Percentiles rank a stretch among this genome's conserved stretches.
These are phyloP conservation scores for Sinapis alba DNA, from an alignment of 441 rosid species.

Conservation along the genomic window DNA sequence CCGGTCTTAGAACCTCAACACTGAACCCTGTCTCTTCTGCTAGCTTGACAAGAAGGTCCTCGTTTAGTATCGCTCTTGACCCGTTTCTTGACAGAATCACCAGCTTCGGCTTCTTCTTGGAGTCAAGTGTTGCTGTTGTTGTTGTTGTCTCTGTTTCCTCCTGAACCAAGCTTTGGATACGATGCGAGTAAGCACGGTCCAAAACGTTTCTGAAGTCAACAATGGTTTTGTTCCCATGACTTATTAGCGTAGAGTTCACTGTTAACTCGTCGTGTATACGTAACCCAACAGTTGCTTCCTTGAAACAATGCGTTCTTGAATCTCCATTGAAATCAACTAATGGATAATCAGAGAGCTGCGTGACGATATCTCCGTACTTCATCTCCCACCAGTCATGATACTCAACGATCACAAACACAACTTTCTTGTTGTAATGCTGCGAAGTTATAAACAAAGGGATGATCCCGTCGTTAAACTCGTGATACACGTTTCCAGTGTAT, in stretches of 20 bases:
- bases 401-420: slow-evolving; percentile 84
- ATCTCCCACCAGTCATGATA: slow-evolving; percentile 91
- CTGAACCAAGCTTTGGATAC: slow-evolving; percentile 55
- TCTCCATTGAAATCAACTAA: slow-evolving; percentile 66
- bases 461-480: slow-evolving; percentile 93
- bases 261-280: slow-evolving; percentile 85
- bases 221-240: slow-evolving; percentile 45
- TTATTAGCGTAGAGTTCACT: slow-evolving; percentile 52
- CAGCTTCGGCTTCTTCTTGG: slow-evolving; percentile 56
- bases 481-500: slow-evolving; percentile 89
- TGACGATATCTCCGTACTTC: slow-evolving; percentile 71
- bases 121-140: not conserved
- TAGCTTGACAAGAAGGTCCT: slow-evolving; percentile 60
- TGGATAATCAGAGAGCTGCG: slow-evolving; percentile 69
- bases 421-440: slow-evolving; percentile 68
- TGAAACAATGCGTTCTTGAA: slow-evolving; percentile 81
- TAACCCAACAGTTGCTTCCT: slow-evolving; percentile 76
- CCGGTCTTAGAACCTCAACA: slow-evolving; percentile 70
- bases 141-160: slow-evolving; percentile 50
- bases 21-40: slow-evolving; percentile 68
- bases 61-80: slow-evolving; percentile 75
- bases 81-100: slow-evolving; percentile 72
- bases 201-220: slow-evolving; percentile 68
- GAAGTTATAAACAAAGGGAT: slow-evolving; percentile 87
- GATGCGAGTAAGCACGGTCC: slow-evolving; percentile 62